phyloP scores from a whole-genome alignment of 352 stramenopile genomes.

The Phytopythium litorale region DNA sequence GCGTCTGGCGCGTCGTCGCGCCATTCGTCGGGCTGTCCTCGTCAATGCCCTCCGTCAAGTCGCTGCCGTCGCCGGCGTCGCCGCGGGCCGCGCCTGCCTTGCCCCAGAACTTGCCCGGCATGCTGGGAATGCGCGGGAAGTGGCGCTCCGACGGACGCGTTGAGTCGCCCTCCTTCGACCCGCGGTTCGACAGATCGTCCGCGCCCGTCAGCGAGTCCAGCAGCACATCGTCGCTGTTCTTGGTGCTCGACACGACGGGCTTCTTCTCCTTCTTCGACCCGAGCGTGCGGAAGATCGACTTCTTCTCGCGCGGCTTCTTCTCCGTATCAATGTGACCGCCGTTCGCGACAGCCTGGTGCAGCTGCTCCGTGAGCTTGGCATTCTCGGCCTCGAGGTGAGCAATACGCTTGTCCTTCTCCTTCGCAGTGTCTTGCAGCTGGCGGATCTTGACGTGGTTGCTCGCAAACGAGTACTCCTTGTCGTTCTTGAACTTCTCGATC shows the following conservation, averaged over 20 bases:
- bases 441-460: constrained; percentile 72
- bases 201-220: constrained; percentile 77
- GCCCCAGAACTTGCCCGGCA: constrained; percentile 72
- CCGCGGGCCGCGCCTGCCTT: constrained; percentile 24
- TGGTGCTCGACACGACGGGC: constrained; percentile 25
- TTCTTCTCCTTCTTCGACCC: constrained; percentile 82
- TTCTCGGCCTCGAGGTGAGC: constrained; percentile 65
- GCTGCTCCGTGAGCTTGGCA: constrained; percentile 64
- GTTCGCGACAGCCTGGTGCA: constrained; percentile 31
- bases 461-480: constrained; percentile 76
- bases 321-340: constrained; percentile 38
- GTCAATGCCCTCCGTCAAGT: constrained; percentile 42
- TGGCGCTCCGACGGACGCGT: constrained; percentile 45
- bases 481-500: constrained; percentile 68
- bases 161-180: constrained; percentile 36
- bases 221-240: constrained; percentile 23
- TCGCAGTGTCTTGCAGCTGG: constrained; percentile 65
- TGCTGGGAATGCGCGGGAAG: constrained; percentile 66
- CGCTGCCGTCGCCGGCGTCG: constrained; percentile 39
- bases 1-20: constrained; percentile 63
- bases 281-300: constrained; percentile 81
- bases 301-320: constrained; percentile 61
- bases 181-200: constrained; percentile 52
- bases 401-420: constrained; percentile 77
- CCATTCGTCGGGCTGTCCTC: constrained; percentile 39